A percentile compares a stretch with the other conserved stretches of the same genome.
These are phyloP conservation scores for Lactarius hatsudake DNA, from an alignment of 768 basidiomycete species.

Conservation along the genomic window DNA sequence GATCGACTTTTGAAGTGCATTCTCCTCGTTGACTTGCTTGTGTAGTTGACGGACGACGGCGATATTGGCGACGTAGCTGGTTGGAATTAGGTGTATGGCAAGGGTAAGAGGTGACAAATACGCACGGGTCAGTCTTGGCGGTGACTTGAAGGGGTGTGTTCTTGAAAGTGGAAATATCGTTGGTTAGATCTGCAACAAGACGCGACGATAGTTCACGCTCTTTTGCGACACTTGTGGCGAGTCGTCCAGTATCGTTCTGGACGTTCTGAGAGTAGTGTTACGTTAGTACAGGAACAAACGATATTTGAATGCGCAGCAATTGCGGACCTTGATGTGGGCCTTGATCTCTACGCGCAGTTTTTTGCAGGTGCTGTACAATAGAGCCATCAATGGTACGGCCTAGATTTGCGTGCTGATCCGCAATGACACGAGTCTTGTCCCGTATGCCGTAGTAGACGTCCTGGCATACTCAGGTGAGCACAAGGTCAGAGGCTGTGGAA, in stretches of 20 bases:
- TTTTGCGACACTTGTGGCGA: constrained; percentile 86
- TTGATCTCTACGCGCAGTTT: constrained; percentile 95
- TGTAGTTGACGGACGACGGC: constrained; percentile 76
- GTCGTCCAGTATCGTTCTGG: constrained; percentile 92
- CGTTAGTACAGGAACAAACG: background rate
- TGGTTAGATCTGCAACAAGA: constrained; percentile 82
- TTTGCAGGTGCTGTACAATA: constrained; percentile 96
- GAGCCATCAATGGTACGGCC: constrained; percentile 95
- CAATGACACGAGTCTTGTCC: constrained; percentile 89
- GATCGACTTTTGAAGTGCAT: constrained; percentile 94
- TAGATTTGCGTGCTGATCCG: constrained; percentile 95
- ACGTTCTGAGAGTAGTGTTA: constrained; percentile 56
- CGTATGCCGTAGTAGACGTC: constrained; percentile 92
- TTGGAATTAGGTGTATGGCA: background rate
- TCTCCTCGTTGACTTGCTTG: constrained; percentile 96
- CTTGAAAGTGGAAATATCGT: constrained; percentile 86
- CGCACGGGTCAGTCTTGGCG: constrained; percentile 80
- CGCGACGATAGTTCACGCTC: constrained; percentile 87
- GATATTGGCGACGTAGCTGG: constrained; percentile 64
- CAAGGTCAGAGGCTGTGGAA: background rate
- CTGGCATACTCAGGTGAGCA: constrained; percentile 36
- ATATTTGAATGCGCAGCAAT: background rate
- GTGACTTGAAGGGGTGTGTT: constrained; percentile 89
- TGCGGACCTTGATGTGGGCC: constrained; percentile 86
- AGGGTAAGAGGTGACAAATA: constrained; percentile 34